Evolutionary conservation across 106 monocot species (phyloP), one percentile per base, ranked within the genome.

Genomic region (Dioscorea dumetorum): DNA sequence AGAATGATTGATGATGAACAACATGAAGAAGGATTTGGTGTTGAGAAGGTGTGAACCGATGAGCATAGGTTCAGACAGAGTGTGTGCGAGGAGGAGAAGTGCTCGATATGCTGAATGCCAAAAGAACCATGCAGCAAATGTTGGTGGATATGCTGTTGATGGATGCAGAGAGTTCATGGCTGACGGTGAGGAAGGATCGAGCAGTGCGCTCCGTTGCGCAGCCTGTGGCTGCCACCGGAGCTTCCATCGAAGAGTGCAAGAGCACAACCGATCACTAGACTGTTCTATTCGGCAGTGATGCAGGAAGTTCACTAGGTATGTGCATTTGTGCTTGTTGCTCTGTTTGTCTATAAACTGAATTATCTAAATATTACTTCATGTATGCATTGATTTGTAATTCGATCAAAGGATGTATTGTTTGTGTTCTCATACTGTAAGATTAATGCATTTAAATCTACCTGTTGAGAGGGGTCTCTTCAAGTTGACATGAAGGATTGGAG

Each of bases 101-200:
- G 73, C 69, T 7, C 60, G 20, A 24, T 79, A 79, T 21, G 64
- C 57, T 1, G 74, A 80, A 33, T 80, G 80, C 49, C 75, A 66
- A 24, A 70, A 71, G 35, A 80, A 80, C 60, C 72, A 78, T 41
- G 77, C 77, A 19, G 77, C 77, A 16, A 78, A 53, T 19, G 35
- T 53, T 8, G 80, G 80, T 22, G 80, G 80, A 5, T 50, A 80
- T 53, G 75, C 75, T 41, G 61, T 80, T 6, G 80, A 80, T 41
- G 80, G 75, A 5, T 80, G 80, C 66, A 19, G 80, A 22, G 80
- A 80, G 61, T 80, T 80, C 71, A 80, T 80, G 24, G 75, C 80
- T 5, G 70, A 56, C 15, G 75, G 74, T 2, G 69, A 68, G 41
- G 80, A 75, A 31, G 75, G 75, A 3, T 56, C 66, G 0, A 33